A percentile compares a stretch with the other conserved stretches of the same genome.
Conservation (phyloP, 352 stramenopile species). For the Plasmopara muralis region DNA sequence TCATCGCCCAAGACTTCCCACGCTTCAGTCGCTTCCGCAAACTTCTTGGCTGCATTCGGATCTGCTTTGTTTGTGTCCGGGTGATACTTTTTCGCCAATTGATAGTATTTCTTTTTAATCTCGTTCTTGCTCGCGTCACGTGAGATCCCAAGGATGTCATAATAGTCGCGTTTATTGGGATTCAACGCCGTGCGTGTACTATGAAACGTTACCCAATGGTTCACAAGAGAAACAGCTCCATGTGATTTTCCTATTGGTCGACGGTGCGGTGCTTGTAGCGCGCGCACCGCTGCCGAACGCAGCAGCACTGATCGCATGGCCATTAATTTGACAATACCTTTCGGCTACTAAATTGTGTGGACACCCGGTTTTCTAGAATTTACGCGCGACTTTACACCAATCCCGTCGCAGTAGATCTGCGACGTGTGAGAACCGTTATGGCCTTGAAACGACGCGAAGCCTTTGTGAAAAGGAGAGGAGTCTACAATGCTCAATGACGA, state of each 20-base stretch:
- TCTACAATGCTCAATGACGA: constrained; percentile 1
- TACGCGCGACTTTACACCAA: constrained; percentile 7
- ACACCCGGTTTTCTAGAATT: constrained; percentile 24
- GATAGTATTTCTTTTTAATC: constrained; percentile 98
- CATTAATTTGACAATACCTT: constrained; percentile 16
- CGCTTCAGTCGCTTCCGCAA: constrained; percentile 89
- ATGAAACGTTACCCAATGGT: constrained; percentile 43
- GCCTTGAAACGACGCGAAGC: constrained; percentile 14
- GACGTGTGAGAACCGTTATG: constrained; percentile 31
- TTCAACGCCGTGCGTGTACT: constrained; percentile 46
- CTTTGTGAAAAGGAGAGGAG: neutral
- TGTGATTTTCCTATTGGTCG: neutral
- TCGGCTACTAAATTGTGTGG: constrained; percentile 19
- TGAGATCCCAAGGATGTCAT: constrained; percentile 91
- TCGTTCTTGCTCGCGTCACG: constrained; percentile 88
- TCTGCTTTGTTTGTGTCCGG: constrained; percentile 96
- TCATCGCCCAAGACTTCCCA: constrained; percentile 92
- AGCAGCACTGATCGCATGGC: constrained; percentile 26
- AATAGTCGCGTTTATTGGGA: constrained; percentile 91
- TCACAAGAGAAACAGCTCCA: constrained; percentile 8
- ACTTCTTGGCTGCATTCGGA: constrained; percentile 87
- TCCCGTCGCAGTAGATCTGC: constrained; percentile 8
- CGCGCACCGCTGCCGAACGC: constrained; percentile 17
- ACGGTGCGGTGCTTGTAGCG: constrained; percentile 5
- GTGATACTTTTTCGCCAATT: constrained; percentile 96